These are phyloP conservation scores for Phytopythium montanum DNA, from an alignment of 352 stramenopile genomes.

Conservation along the genomic window DNA sequence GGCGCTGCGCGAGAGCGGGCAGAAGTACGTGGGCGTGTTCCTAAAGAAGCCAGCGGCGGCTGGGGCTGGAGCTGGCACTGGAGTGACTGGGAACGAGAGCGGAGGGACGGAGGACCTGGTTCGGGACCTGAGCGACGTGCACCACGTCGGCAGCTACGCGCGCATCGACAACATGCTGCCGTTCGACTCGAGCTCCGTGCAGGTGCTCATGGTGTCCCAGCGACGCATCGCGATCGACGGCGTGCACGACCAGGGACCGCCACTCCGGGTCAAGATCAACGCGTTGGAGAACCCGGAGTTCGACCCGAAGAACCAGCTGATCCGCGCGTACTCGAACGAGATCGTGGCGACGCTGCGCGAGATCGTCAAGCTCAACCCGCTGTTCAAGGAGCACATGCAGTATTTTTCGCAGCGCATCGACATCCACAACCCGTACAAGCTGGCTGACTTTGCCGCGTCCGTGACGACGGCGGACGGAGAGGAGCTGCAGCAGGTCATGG, in stretches of 20 bases:
- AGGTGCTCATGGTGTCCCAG: constrained; percentile 89
- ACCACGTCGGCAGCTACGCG: constrained; percentile 95
- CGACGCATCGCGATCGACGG: constrained; percentile 81
- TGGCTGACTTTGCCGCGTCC: constrained; percentile 97
- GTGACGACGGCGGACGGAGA: constrained; percentile 93
- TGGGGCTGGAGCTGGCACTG: neutral
- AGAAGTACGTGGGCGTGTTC: constrained; percentile 94
- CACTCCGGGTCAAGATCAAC: constrained; percentile 64
- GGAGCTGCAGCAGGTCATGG: constrained; percentile 92
- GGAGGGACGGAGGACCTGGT: constrained; percentile 84
- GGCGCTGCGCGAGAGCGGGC: constrained; percentile 77
- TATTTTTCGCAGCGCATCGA: constrained; percentile 95
- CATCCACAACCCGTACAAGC: constrained; percentile 95
- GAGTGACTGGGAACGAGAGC: constrained; percentile 5
- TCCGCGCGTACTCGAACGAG: constrained; percentile 97
- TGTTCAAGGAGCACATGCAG: constrained; percentile 98
- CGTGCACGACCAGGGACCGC: constrained; percentile 56
- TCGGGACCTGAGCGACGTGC: constrained; percentile 91
- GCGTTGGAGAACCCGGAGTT: constrained; percentile 67
- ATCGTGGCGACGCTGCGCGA: constrained; percentile 96
- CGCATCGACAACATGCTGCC: constrained; percentile 91
- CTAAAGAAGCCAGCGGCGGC: constrained; percentile 75
- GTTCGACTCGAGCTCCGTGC: constrained; percentile 68
- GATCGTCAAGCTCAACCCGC: constrained; percentile 95
- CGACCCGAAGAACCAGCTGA: constrained; percentile 84